Base-by-base conservation (phyloP, 2,329 filamentous ascomycete species). In the Pseudonectria buxi region DNA sequence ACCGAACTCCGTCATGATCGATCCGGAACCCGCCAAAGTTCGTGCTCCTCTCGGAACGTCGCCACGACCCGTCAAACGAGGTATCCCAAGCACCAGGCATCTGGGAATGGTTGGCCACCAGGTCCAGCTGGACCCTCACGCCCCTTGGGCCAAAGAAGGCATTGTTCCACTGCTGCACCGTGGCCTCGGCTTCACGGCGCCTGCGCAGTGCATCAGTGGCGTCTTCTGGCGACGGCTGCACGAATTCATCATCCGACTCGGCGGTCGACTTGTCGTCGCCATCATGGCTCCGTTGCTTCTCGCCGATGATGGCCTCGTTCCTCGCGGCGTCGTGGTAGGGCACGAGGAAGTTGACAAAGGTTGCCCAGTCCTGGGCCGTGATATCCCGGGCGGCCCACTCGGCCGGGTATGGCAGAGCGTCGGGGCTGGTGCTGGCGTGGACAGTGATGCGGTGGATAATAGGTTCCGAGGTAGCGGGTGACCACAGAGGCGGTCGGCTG, bases 301-400 rank as follows among this genome's bases (percentile, higher is more conserved):
- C 63, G 41, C 73, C 66, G 12, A 69, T 54, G 13, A 75, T 48
- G 31, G 62, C 60, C 14, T 68, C 65, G 45, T 74, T 77, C 13
- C 57, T 54, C 12, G 53, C 49, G 1, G 58, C 54, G 4, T 60
- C 56, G 49, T 72, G 65, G 35, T 70, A 57, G 0, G 76, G 74
- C 14, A 78, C 51, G 12, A 79, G 53, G 40, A 69, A 71, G 46
- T 77, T 77, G 30, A 74, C 45, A 53, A 80, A 79, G 0, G 74
- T 77, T 25, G 66, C 63, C 76, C 76, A 80, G 49, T 80, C 75
- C 46, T 72, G 67, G 11, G 56, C 45, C 1, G 58, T 65, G 10
- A 76, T 61, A 34, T 74, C 71, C 26, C 64, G 65, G 5, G 44
- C 45, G 6, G 51, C 56, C 49, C 63, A 63, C 24, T 56, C 57